Percentiles rank a stretch among this genome's conserved stretches.
Evolutionary conservation across 768 basidiomycete species (phyloP).

Genomic region (Russula brevipes): DNA sequence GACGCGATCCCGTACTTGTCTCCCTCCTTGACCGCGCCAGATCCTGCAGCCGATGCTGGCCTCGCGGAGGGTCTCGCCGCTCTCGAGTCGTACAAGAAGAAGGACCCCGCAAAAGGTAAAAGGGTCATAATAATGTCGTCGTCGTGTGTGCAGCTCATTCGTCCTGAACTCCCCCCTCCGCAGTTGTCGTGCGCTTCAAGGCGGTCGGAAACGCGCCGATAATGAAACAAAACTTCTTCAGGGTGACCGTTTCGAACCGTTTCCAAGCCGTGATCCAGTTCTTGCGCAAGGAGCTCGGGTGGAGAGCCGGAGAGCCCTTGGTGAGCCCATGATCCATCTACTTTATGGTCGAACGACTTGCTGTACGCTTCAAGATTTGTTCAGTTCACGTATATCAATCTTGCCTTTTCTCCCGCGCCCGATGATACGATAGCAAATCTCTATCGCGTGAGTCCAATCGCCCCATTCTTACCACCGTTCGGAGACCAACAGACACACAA

Average conservation of each 20-base stretch:
- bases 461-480: not conserved
- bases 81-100: conserved; percentile 81
- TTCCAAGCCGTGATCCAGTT: conserved; percentile 97
- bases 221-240: conserved; percentile 99
- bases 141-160: not conserved
- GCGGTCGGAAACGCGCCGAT: conserved; percentile 97
- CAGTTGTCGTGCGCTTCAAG: conserved; percentile 96
- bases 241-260: conserved; percentile 89
- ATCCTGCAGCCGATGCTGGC: conserved; percentile 12
- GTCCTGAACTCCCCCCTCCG: not conserved
- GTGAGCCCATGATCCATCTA: conserved; percentile 40
- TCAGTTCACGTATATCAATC: conserved; percentile 75
- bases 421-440: conserved; percentile 70
- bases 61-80: conserved; percentile 57
- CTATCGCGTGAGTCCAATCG: conserved; percentile 46
- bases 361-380: not conserved
- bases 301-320: conserved; percentile 81
- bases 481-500: conserved; percentile 25
- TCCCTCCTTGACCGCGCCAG: not conserved
- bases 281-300: conserved; percentile 79
- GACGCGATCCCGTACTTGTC: conserved; percentile 14
- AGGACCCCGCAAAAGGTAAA: conserved; percentile 72
- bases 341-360: not conserved
- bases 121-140: too few relatives aligned
- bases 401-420: conserved; percentile 71